A percentile compares a stretch with the other conserved stretches of the same genome.
Evolutionary conservation across 495 filamentous ascomycete species (phyloP).

Genomic region (Podospora pseudoanserina): DNA sequence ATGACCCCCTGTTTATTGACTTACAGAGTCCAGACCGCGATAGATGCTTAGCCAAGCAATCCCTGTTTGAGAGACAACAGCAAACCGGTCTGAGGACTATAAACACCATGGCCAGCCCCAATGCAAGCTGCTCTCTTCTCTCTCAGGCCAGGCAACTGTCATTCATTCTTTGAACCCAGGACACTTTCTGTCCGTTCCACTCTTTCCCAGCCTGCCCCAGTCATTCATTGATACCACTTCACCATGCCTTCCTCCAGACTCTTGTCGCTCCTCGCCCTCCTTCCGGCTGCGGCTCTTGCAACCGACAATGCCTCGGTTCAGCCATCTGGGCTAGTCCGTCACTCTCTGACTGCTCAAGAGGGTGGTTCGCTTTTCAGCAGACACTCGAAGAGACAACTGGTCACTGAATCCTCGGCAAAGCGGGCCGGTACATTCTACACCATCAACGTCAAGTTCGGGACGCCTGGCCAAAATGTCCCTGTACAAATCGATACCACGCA

Average conservation of each 20-base stretch:
- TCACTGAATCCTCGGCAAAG: neutral
- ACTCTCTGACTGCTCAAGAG: slow-evolving; percentile 16
- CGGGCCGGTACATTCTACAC: slow-evolving; percentile 21
- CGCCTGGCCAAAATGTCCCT: slow-evolving; percentile 34
- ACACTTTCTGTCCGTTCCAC: neutral
- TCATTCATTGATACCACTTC: neutral
- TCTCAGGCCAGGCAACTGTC: neutral
- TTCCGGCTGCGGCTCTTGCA: slow-evolving; percentile 14
- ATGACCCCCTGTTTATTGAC: neutral
- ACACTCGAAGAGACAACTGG: slow-evolving; percentile 16
- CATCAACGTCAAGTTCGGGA: slow-evolving; percentile 21
- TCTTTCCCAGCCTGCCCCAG: neutral
- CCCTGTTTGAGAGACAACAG: neutral
- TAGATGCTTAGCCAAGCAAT: neutral
- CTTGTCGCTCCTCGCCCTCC: slow-evolving; percentile 11
- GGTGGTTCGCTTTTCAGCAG: slow-evolving; percentile 13
- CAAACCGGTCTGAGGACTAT: neutral
- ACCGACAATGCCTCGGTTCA: slow-evolving; percentile 12
- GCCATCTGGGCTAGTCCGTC: slow-evolving; percentile 21
- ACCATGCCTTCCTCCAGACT: slow-evolving; percentile 11
- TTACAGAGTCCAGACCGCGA: neutral
- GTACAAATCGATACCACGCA: slow-evolving; percentile 44
- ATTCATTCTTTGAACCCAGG: neutral
- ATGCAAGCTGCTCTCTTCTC: neutral
- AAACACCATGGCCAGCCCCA: neutral